These are phyloP conservation scores for Trichosanthes truncata DNA, from an alignment of 306 rosid species.

Conservation along the genomic window DNA sequence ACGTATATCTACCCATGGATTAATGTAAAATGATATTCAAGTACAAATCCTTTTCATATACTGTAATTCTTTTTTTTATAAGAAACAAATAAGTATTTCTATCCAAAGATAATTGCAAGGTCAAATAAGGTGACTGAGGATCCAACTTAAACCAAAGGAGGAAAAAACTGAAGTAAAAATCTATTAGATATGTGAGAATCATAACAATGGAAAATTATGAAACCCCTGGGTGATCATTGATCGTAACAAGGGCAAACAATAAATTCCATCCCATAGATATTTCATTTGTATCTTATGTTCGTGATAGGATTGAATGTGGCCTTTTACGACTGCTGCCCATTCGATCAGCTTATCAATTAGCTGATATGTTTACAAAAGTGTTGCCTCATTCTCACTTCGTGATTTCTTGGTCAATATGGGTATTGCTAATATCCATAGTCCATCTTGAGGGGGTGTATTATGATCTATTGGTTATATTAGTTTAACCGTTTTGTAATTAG, in stretches of 20 bases:
- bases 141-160: neutral
- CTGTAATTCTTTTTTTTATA: neutral
- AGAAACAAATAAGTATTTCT: neutral
- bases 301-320: no score
- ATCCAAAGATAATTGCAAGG: neutral
- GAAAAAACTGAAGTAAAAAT: neutral
- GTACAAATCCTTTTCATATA: neutral
- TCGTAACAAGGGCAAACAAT: neutral
- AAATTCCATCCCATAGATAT: neutral
- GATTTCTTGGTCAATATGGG: no score
- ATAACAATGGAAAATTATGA: neutral
- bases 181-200: neutral
- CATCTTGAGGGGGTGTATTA: no score
- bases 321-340: no score
- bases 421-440: no score
- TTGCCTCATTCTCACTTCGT: no score
- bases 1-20: neutral
- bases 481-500: no score
- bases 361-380: no score
- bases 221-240: neutral
- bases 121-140: neutral
- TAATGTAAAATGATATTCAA: neutral
- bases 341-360: no score
- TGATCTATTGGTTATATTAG: no score
- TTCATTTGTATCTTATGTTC: neutral